These are phyloP conservation scores for Eucalyptus decipiens DNA, from an alignment of 345 rosid species.

Conservation along the genomic window DNA sequence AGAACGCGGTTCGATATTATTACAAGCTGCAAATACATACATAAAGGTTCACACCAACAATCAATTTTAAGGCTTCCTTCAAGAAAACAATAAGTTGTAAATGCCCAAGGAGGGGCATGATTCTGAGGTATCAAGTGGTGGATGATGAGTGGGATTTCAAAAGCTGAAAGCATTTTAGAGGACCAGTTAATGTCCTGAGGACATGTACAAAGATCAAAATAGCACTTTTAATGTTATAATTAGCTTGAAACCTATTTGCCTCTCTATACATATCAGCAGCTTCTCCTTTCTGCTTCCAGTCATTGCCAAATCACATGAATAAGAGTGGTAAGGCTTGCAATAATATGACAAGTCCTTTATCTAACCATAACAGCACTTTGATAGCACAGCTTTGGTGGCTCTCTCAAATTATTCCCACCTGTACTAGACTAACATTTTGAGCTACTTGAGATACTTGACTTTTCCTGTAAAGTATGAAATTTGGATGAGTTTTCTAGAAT, in stretches of 20 bases:
- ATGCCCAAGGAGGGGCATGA: background rate
- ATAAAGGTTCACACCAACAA: background rate
- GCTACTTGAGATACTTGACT: background rate
- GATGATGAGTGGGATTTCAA: background rate
- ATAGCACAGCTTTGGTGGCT: background rate
- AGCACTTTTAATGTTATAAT: background rate
- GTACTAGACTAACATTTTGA: background rate
- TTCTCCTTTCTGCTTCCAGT: background rate
- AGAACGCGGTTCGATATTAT: background rate
- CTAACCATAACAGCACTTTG: background rate
- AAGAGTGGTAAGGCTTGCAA: too few relatives aligned
- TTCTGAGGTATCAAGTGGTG: background rate
- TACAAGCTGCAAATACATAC: background rate
- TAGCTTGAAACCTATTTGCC: background rate
- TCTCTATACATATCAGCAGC: background rate
- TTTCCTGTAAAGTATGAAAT: background rate
- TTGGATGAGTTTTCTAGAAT: background rate
- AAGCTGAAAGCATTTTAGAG: background rate
- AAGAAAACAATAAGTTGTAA: background rate
- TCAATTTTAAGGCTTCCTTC: background rate
- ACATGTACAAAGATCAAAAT: background rate
- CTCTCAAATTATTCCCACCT: background rate
- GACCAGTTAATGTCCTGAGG: background rate
- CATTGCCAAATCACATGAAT: background rate
- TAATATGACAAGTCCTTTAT: background rate